These are phyloP conservation scores for Blastocystis sp. DNA, from an alignment of 352 stramenopile genomes.

Conservation along the genomic window DNA sequence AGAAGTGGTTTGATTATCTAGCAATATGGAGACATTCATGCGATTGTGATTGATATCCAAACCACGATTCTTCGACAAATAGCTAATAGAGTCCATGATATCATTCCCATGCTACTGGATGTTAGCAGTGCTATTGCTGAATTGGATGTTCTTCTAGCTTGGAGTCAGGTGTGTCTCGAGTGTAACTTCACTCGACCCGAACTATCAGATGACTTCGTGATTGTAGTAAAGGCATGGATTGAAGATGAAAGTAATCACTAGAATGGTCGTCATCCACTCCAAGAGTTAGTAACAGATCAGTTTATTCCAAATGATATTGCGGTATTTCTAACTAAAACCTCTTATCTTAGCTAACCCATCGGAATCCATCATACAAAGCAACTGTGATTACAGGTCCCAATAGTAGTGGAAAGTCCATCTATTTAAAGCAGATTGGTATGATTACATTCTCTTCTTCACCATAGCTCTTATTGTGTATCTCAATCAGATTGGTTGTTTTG, in stretches of 20 bases:
- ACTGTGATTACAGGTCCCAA: conserved; percentile 45
- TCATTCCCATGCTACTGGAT: not conserved
- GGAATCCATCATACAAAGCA: no score
- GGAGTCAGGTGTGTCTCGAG: not conserved
- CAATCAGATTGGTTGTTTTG: conserved; percentile 76
- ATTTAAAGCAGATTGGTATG: conserved; percentile 41
- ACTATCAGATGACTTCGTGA: not conserved
- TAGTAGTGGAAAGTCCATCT: conserved; percentile 52
- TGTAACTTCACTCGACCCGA: not conserved
- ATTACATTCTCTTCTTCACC: conserved; percentile 39
- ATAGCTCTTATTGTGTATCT: conserved; percentile 72
- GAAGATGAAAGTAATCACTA: not conserved
- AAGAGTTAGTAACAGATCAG: conserved; percentile 38
- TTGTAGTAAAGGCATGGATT: not conserved
- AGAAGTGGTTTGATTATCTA: not conserved
- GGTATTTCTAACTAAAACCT: not conserved
- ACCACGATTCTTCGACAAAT: not conserved
- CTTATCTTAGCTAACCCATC: not conserved
- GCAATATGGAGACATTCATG: conserved; percentile 56
- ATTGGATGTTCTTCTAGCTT: conserved; percentile 28
- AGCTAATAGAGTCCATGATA: not conserved
- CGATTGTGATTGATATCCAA: conserved; percentile 22
- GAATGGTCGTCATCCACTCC: conserved; percentile 50
- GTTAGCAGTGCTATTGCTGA: not conserved
- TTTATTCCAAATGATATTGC: conserved; percentile 39